Conservation (phyloP, 768 basidiomycete genomes). For the Cytidiella melzeri region DNA sequence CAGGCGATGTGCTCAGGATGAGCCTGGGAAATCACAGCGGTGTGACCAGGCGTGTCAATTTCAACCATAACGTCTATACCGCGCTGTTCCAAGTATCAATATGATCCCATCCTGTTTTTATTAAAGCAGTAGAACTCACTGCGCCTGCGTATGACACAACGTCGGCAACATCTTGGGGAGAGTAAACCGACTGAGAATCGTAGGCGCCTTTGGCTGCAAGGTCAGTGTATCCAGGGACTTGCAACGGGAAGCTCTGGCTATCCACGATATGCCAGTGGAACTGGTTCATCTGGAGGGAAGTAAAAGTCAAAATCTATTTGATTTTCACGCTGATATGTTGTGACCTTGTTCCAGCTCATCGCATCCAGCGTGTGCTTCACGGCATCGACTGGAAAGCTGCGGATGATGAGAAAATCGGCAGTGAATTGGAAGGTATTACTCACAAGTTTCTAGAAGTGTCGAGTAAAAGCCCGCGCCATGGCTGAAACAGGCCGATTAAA, state of each 20-base stretch:
- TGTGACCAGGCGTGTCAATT: constrained; percentile 49
- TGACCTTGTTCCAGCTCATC: constrained; percentile 42
- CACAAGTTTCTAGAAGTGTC: constrained; percentile 78
- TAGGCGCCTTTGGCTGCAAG: constrained; percentile 41
- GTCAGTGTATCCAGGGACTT: constrained; percentile 31
- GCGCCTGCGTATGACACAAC: constrained; percentile 40
- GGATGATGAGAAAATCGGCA: background rate
- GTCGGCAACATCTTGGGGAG: constrained; percentile 30
- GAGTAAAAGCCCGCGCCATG: constrained; percentile 73
- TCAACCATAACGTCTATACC: constrained; percentile 47
- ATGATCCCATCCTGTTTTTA: too few species aligned
- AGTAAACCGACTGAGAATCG: constrained; percentile 28
- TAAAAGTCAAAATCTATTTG: background rate
- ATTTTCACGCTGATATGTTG: background rate
- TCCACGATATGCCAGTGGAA: constrained; percentile 47
- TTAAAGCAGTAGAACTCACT: constrained; percentile 28
- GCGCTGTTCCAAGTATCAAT: constrained; percentile 24
- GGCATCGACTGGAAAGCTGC: constrained; percentile 55
- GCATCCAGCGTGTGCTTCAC: constrained; percentile 67
- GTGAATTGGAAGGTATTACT: constrained; percentile 17
- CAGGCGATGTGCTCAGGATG: constrained; percentile 44
- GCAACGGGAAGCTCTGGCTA: constrained; percentile 46
- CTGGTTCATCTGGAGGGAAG: constrained; percentile 33
- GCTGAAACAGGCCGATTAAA: constrained; percentile 30
- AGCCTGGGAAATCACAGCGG: constrained; percentile 33